Evolutionary conservation across 495 filamentous ascomycete species (phyloP).

Genomic region (Pseudevernia furfuracea): DNA sequence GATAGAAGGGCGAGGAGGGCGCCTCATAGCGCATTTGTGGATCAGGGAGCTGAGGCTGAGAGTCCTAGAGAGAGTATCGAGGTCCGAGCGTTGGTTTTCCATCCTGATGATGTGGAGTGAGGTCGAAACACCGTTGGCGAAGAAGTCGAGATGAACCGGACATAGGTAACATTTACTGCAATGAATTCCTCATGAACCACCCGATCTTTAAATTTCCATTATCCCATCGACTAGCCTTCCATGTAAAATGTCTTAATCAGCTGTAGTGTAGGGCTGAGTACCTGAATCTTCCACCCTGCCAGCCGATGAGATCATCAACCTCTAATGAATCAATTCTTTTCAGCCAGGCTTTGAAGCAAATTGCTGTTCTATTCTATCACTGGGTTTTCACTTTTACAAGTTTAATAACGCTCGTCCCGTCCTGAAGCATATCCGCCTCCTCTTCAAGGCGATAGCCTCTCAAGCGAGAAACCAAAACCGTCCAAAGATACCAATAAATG

Average conservation of each 20-base stretch:
- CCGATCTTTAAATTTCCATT: background rate
- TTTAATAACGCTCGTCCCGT: constrained; percentile 53
- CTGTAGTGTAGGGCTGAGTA: too few species aligned
- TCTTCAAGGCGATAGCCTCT: constrained; percentile 54
- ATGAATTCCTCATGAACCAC: background rate
- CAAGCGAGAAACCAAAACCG: constrained; percentile 51
- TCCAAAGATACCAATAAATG: constrained; percentile 68
- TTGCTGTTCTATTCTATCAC: constrained; percentile 1
- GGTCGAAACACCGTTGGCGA: background rate
- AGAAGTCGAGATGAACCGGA: background rate
- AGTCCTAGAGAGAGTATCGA: constrained; percentile 51
- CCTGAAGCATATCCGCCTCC: constrained; percentile 47
- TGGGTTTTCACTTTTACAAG: constrained; percentile 38
- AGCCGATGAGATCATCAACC: too few species aligned
- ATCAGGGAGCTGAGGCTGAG: constrained; percentile 44
- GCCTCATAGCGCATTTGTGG: constrained; percentile 57
- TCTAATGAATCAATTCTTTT: background rate
- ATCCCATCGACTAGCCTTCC: too few species aligned
- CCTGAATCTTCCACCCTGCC: too few species aligned
- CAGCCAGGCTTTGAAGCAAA: background rate
- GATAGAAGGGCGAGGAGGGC: constrained; percentile 46
- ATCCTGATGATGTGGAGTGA: constrained; percentile 23
- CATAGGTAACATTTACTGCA: background rate
- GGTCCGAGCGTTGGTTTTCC: constrained; percentile 23
- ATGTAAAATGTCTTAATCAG: too few species aligned